These are phyloP conservation scores for Parachaetomium inaequale DNA, from an alignment of 495 filamentous ascomycete genomes.

Conservation along the genomic window DNA sequence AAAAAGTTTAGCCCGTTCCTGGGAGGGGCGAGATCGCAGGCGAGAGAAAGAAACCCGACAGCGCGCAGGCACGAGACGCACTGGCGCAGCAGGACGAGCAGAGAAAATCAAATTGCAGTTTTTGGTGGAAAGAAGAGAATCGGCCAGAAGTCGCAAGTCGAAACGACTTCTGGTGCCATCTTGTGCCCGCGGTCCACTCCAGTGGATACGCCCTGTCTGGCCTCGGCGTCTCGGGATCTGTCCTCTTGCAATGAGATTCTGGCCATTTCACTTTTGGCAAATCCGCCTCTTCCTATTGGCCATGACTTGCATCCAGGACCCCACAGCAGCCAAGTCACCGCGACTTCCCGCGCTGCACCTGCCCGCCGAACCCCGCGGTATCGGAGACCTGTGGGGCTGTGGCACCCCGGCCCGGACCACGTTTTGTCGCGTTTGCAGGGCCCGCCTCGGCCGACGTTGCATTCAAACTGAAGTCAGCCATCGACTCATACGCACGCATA, in stretches of 20 bases:
- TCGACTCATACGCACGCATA: neutral
- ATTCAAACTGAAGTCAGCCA: neutral
- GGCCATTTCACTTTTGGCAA: constrained; percentile 16
- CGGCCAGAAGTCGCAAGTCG: constrained; percentile 6
- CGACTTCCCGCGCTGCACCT: neutral
- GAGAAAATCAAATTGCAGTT: constrained; percentile 4
- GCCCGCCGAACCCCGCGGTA: constrained; percentile 12
- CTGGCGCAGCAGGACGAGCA: neutral
- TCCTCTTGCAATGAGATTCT: constrained; percentile 17
- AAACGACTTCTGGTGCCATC: constrained; percentile 1
- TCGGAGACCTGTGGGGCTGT: constrained; percentile 8
- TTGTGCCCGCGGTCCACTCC: constrained; percentile 5
- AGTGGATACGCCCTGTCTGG: constrained; percentile 15
- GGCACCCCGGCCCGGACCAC: neutral
- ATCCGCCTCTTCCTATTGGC: constrained; percentile 22
- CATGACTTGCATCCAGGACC: neutral
- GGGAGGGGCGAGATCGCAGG: neutral
- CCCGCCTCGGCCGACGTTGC: constrained; percentile 10
- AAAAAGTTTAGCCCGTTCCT: neutral
- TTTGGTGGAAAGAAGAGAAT: constrained; percentile 1
- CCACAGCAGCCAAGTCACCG: constrained; percentile 15
- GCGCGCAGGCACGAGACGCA: neutral
- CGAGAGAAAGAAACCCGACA: neutral
- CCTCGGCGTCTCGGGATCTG: constrained; percentile 26
- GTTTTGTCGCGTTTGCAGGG: neutral